A percentile compares a stretch with the other conserved stretches of the same genome.
Conservation (phyloP, 176 grass and related monocot species). For the Guadua angustifolia region DNA sequence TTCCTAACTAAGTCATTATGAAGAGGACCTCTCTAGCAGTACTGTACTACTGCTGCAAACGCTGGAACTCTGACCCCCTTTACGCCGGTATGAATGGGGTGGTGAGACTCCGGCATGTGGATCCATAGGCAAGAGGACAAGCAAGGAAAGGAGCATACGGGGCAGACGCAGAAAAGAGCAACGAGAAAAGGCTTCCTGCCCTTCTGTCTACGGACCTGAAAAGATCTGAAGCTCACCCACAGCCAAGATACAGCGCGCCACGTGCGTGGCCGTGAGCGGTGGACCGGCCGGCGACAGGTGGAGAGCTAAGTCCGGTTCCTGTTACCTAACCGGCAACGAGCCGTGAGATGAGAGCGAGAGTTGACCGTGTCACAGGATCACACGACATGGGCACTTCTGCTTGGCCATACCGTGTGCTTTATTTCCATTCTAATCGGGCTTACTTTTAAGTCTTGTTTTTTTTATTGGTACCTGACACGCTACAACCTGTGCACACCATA, state of each 20-base stretch:
- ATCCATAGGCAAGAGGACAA: conserved; percentile 34
- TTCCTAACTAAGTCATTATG: too few relatives aligned
- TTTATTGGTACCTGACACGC: too few relatives aligned
- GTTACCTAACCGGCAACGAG: neutral
- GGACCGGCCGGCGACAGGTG: neutral
- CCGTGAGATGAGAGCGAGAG: neutral
- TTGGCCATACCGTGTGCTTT: neutral
- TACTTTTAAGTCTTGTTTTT: too few relatives aligned
- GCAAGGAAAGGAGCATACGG: neutral
- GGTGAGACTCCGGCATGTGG: neutral
- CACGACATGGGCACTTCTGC: neutral
- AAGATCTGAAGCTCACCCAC: conserved; percentile 9
- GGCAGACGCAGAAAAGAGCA: neutral
- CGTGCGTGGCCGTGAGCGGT: neutral
- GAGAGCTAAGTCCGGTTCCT: neutral
- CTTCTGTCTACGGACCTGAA: neutral
- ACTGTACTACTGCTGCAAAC: too few relatives aligned
- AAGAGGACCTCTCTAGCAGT: too few relatives aligned
- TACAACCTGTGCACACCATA: too few relatives aligned
- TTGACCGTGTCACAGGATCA: neutral
- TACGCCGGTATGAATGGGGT: neutral
- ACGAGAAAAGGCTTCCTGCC: neutral
- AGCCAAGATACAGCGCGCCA: neutral
- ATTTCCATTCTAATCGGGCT: neutral
- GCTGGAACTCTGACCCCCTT: neutral